Percentiles rank a stretch among this genome's conserved stretches.
Evolutionary conservation across 805 yeast species (phyloP).

Genomic region (Starmerella apis): DNA sequence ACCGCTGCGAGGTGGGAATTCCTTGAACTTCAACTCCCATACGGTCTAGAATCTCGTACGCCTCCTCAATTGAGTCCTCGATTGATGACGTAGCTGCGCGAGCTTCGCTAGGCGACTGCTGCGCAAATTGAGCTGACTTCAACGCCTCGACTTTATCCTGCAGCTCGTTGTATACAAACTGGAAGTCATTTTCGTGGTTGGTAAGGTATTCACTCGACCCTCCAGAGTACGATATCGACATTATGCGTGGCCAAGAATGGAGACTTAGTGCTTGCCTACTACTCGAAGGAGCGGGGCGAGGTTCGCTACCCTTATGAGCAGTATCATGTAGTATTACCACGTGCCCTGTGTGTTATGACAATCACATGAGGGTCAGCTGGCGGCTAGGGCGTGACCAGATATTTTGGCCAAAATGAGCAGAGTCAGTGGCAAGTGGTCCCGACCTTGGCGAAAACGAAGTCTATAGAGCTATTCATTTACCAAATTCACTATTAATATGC

Average conservation of each 20-base stretch:
- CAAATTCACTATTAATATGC: too few relatives aligned
- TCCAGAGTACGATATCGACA: slow-evolving; percentile 5
- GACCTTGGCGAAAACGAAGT: too few relatives aligned
- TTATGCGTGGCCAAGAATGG: neutral
- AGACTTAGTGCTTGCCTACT: neutral
- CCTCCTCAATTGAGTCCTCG: slow-evolving; percentile 51
- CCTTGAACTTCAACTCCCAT: slow-evolving; percentile 78
- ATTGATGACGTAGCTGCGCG: slow-evolving; percentile 23
- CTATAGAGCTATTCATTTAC: too few relatives aligned
- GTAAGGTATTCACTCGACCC: slow-evolving; percentile 40
- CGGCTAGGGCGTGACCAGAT: too few relatives aligned
- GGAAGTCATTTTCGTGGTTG: slow-evolving; percentile 61
- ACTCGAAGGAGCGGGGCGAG: neutral
- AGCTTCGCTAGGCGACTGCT: slow-evolving; percentile 32
- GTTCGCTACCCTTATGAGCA: too few relatives aligned
- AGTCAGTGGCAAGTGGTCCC: too few relatives aligned
- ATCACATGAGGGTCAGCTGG: neutral
- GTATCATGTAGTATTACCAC: too few relatives aligned
- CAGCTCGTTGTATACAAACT: slow-evolving; percentile 59
- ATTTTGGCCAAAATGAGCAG: too few relatives aligned
- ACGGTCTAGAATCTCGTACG: slow-evolving; percentile 71
- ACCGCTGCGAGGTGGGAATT: slow-evolving; percentile 63
- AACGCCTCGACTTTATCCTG: slow-evolving; percentile 52
- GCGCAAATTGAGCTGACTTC: slow-evolving; percentile 33
- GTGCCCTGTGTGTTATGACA: too few relatives aligned